Base-by-base conservation (phyloP, 495 filamentous ascomycete species). In the Neurospora sp. region DNA sequence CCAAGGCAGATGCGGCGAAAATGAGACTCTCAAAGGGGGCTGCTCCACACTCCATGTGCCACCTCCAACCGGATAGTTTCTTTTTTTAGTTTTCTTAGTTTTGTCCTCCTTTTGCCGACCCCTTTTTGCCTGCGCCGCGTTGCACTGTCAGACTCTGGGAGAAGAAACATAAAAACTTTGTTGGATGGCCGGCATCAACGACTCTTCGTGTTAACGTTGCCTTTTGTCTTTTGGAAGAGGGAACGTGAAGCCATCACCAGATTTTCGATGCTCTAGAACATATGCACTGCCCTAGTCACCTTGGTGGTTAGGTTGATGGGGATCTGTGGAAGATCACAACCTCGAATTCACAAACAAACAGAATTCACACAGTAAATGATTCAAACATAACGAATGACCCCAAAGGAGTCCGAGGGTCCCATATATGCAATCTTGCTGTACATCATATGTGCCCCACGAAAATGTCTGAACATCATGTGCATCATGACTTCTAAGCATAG, bases 61-160 rank as follows among this genome's bases (percentile, higher is more conserved):
- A 66, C 54, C 54, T 66, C 54, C 54, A 66, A 66, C 54, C 27
- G 54, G 54, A 31, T 23, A 20, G 23, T 35, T 72, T 76, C 75
- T 74, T 74, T 76, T 76, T 76, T 76, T 76, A 76, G 75, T 70
- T 18, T 38, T 12, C 46, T n/a, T n/a, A n/a, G n/a, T 39, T 44
- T 72, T 2, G 37, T 39, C 35, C 35, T 18, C 38, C 42, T 40
- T 54, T 69, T 31, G 35, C 35, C 35, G 39, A 62, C 46, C 71
- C 66, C 72, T 42, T 74, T 70, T 39, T 74, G 66, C 39, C 44
- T 54, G 72, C 39, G 40, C 66, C 72, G 69, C 40, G 27, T 35
- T 66, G 54, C 54, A 66, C 31, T 66, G 54, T 66, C 27, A 35
- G 27, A 35, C 27, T 62, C 54, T 35, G 2, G 48, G 10, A 7